These are phyloP conservation scores for Juncus inflexus DNA, from an alignment of 176 grass and related monocot species.

Conservation along the genomic window DNA sequence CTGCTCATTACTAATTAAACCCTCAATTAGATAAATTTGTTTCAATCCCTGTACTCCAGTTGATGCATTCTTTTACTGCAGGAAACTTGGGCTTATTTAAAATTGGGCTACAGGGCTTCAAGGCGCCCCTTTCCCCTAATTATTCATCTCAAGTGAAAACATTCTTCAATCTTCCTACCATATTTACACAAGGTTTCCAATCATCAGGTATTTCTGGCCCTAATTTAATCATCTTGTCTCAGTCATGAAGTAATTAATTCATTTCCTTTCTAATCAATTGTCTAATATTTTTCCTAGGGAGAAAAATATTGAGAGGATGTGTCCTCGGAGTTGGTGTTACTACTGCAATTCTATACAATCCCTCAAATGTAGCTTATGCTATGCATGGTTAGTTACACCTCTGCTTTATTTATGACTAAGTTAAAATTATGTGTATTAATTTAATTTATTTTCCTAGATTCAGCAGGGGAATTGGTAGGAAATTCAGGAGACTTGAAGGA, in stretches of 20 bases:
- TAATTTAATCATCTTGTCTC: neutral
- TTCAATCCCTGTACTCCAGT: neutral
- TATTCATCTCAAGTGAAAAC: neutral
- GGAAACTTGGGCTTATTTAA: constrained; percentile 15
- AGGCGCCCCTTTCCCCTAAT: neutral
- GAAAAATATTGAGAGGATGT: constrained; percentile 37
- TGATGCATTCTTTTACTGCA: neutral
- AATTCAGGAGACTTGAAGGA: constrained; percentile 35
- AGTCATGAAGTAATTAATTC: neutral
- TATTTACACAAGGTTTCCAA: neutral
- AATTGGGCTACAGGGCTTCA: constrained; percentile 3
- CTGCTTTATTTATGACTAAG: neutral
- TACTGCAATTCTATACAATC: constrained; percentile 32
- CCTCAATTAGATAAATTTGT: neutral
- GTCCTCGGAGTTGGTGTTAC: constrained; percentile 25
- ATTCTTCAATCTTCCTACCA: neutral
- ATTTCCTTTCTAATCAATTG: neutral
- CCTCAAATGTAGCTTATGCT: constrained; percentile 34
- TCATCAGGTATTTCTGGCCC: constrained; percentile 1
- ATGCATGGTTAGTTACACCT: constrained; percentile 46
- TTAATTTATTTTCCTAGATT: constrained; percentile 10
- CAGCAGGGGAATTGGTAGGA: neutral
- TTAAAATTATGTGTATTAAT: neutral
- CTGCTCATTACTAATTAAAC: neutral
- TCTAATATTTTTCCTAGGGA: constrained; percentile 26